Evolutionary conservation across 2,329 filamentous ascomycete genomes (phyloP), one percentile per base, ranked within the genome.

Genomic region (Chrysoporthe cubensis): DNA sequence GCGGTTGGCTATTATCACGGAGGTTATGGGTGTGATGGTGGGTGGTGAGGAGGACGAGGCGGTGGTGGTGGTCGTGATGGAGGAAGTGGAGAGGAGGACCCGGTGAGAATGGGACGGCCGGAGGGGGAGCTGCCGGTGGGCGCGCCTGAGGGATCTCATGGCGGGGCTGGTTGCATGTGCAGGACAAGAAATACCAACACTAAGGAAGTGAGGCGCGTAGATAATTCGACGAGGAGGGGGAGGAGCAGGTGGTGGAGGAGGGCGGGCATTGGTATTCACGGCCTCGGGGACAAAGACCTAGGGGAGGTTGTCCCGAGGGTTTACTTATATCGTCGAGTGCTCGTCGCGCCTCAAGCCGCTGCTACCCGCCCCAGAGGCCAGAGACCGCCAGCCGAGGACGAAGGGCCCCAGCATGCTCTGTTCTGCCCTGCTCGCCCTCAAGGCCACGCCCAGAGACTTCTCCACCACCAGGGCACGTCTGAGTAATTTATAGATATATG

Each of bases 1-100:
- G 73, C 96, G 90, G 78, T 99, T 99, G 65, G 96, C 96, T 77
- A 99, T 98, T 34, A 99, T 86, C 54, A 98, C 91, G 9, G 94
- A 97, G 66, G 88, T 89, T 72, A 90, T 87, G 42, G 87, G 85
- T 16, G 82, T 84, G 58, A 80, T 74, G 44, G 37, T 40, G 6
- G 74, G 69, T n/a, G 77, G 65, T 13, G 76, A 72, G 63, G 77
- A 76, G 34, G 74, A 73, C 65, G 75, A 70, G 44, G 76, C 75
- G 66, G 80, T 77, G 58, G 79, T 73, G 43, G 71, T 72, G n/a
- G 58, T 18, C 13, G 67, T 66, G 44, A 71, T 72, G 21, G 61
- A 42, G 73, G 76, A 68, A 78, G 82, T 77, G 79, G 78, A 72
- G 50, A 70, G 71, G 7, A 71, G 62, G 43, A 66, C 58, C 34